phyloP scores from a whole-genome alignment of 371 early-diverging fungal species.

The Mucor saturninus region DNA sequence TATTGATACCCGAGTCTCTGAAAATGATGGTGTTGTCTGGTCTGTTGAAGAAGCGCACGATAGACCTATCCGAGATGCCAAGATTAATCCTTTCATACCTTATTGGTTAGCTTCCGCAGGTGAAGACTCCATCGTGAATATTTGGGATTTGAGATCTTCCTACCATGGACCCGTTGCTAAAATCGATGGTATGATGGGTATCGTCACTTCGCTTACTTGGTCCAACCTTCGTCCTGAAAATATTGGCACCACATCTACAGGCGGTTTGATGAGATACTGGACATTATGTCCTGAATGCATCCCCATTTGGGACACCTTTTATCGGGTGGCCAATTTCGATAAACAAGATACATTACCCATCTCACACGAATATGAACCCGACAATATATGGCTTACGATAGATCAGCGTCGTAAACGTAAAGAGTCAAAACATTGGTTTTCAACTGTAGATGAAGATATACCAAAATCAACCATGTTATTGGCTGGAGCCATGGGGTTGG shows the following conservation, averaged over 20 bases:
- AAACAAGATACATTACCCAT: slow-evolving; percentile 25
- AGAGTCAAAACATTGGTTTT: slow-evolving; percentile 15
- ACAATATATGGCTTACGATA: slow-evolving; percentile 12
- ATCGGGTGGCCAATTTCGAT: slow-evolving; percentile 15
- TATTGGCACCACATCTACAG: slow-evolving; percentile 54
- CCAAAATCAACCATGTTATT: slow-evolving; percentile 23
- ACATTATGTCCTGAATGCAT: slow-evolving; percentile 26
- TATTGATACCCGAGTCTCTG: slow-evolving; percentile 29
- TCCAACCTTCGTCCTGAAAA: slow-evolving; percentile 66
- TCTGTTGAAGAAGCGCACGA: slow-evolving; percentile 35
- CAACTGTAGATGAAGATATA: slow-evolving; percentile 4
- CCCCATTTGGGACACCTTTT: slow-evolving; percentile 33
- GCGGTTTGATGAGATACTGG: slow-evolving; percentile 61
- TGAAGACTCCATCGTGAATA: slow-evolving; percentile 66
- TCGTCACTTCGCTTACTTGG: slow-evolving; percentile 64
- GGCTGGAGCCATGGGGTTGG: slow-evolving; percentile 34
- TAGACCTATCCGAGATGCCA: slow-evolving; percentile 58
- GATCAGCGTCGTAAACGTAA: slow-evolving; percentile 3
- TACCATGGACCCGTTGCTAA: slow-evolving; percentile 56
- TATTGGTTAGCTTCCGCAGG: slow-evolving; percentile 81
- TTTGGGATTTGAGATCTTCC: slow-evolving; percentile 79
- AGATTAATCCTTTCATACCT: slow-evolving; percentile 79
- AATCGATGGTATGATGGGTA: slow-evolving; percentile 59
- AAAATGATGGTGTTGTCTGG: slow-evolving; percentile 27
- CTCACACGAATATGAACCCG: slow-evolving; percentile 8